Evolutionary conservation across 306 rosid species (phyloP).

Genomic region (Fagus sylvatica): DNA sequence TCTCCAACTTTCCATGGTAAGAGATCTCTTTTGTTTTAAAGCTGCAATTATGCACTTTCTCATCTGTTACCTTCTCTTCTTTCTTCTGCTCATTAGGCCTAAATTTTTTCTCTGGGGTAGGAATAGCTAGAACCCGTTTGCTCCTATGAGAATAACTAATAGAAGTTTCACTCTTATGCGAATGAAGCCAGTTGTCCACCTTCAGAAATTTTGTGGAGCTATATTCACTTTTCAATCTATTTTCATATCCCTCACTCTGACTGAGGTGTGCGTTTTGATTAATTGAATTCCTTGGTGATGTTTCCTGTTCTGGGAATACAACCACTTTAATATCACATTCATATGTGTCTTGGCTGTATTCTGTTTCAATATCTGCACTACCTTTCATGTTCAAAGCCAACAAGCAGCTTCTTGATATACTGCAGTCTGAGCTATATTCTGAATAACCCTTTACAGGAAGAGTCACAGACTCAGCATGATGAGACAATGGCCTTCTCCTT

Average conservation of each 20-base stretch:
- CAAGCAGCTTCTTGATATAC: conserved; percentile 39
- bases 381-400: conserved; percentile 24
- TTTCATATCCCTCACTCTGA: conserved; percentile 17
- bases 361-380: conserved; percentile 29
- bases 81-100: conserved; percentile 12
- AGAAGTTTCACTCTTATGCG: conserved; percentile 18
- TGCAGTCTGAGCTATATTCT: conserved; percentile 29
- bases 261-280: conserved; percentile 3
- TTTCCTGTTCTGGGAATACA: conserved; percentile 21
- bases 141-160: conserved; percentile 16
- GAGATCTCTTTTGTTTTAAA: conserved; percentile 3
- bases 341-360: conserved; percentile 35
- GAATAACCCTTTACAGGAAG: conserved; percentile 31
- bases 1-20: conserved; percentile 17
- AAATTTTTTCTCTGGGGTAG: conserved; percentile 24
- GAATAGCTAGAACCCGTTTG: conserved; percentile 28
- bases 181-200: conserved; percentile 36
- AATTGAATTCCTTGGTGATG: conserved; percentile 14
- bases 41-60: neutral
- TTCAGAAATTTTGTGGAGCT: conserved; percentile 9
- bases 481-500: conserved; percentile 26
- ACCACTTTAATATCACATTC: conserved; percentile 26
- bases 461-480: conserved; percentile 35
- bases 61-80: conserved; percentile 1
- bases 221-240: conserved; percentile 17